phyloP scores from a whole-genome alignment of 768 basidiomycete species.

The Tulasnella sp. region DNA sequence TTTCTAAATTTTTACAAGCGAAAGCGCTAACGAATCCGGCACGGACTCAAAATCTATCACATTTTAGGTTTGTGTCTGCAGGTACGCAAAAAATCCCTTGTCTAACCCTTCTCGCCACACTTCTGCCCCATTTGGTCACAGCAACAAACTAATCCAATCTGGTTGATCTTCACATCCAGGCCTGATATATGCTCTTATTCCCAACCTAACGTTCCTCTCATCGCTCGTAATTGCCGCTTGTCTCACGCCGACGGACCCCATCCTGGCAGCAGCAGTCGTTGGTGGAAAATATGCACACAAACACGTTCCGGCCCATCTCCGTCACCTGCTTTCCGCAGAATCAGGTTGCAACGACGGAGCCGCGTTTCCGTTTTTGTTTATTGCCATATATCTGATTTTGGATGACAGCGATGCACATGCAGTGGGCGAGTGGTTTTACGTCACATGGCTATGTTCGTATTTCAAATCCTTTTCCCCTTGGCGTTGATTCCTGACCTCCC shows the following conservation, averaged over 20 bases:
- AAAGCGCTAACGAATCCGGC: conserved; percentile 29
- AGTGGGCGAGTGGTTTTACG: conserved; percentile 74
- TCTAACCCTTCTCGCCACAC: not conserved
- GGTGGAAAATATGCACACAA: conserved; percentile 90
- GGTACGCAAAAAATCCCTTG: not conserved
- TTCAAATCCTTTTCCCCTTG: conserved; percentile 12
- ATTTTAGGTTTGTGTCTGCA: conserved; percentile 16
- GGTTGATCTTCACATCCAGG: conserved; percentile 28
- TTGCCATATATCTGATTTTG: conserved; percentile 76
- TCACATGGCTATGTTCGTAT: conserved; percentile 71
- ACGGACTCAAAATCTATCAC: too few relatives aligned
- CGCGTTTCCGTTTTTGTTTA: conserved; percentile 85
- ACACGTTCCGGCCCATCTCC: conserved; percentile 51
- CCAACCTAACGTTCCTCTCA: conserved; percentile 77
- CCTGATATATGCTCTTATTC: conserved; percentile 84
- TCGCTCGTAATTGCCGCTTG: conserved; percentile 84
- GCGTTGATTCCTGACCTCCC: conserved; percentile 12
- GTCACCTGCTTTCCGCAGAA: conserved; percentile 27
- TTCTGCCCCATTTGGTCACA: not conserved
- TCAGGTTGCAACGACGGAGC: conserved; percentile 91
- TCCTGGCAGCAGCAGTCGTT: conserved; percentile 80
- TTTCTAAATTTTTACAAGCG: not conserved
- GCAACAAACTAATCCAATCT: not conserved
- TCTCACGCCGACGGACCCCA: conserved; percentile 89
- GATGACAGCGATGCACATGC: conserved; percentile 48